Conservation (phyloP, 176 grass and related monocot species). For the Lolium multiflorum region DNA sequence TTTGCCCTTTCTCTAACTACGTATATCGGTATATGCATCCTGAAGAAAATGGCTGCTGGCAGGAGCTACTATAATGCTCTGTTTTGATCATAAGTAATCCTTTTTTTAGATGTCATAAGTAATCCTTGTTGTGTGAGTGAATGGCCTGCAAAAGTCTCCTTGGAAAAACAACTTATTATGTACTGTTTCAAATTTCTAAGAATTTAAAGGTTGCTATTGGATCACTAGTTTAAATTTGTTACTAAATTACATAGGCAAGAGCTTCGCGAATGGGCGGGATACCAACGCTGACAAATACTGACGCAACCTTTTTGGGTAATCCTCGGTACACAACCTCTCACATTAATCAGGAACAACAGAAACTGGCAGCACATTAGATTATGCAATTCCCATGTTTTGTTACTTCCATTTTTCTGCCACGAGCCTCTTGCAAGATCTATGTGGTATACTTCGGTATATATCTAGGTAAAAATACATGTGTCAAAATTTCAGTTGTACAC, state of each 20-base stretch:
- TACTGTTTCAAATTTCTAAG: not conserved
- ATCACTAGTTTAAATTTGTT: not conserved
- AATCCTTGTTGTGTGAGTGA: not conserved
- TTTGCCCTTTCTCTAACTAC: not conserved
- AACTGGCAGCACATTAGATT: not conserved
- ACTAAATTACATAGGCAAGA: not conserved
- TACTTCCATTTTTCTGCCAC: not conserved
- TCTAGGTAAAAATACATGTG: conserved; percentile 21
- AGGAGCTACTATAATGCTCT: not conserved
- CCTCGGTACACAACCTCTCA: not conserved
- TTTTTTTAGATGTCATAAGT: not conserved
- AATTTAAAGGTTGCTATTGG: not conserved
- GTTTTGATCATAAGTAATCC: not conserved
- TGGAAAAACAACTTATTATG: not conserved
- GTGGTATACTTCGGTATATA: conserved; percentile 1
- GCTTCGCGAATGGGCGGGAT: not conserved
- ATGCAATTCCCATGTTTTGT: not conserved
- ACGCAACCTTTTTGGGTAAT: not conserved
- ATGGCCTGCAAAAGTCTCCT: not conserved
- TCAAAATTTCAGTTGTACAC: conserved; percentile 28
- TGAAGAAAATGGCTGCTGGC: not conserved
- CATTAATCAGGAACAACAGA: not conserved
- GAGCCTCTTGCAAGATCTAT: not conserved
- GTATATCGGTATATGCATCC: not conserved
- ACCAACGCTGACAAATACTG: not conserved